These are phyloP conservation scores for Xylariomycetidae sp. DNA, from an alignment of 2,329 filamentous ascomycete genomes.

Conservation along the genomic window DNA sequence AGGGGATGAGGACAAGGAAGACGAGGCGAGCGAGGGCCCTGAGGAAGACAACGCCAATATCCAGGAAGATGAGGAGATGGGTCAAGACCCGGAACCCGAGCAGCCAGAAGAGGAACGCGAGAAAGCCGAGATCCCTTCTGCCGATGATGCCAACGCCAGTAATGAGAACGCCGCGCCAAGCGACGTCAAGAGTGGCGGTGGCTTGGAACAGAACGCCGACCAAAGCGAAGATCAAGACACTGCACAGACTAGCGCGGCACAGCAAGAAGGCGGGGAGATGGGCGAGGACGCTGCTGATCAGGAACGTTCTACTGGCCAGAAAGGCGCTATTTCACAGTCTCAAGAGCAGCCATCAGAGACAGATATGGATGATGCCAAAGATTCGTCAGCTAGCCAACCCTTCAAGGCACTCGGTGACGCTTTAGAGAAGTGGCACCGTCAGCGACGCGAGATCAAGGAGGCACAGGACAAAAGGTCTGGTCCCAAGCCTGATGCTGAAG, in stretches of 20 bases:
- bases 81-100: constrained; percentile 24
- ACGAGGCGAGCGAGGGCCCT: constrained; percentile 47
- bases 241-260: constrained; percentile 54
- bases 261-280: constrained; percentile 62
- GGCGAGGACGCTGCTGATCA: constrained; percentile 62
- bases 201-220: constrained; percentile 61
- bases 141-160: constrained; percentile 46
- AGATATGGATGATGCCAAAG: constrained; percentile 36
- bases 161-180: constrained; percentile 60
- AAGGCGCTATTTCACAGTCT: constrained; percentile 49
- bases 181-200: constrained; percentile 59
- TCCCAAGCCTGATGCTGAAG: constrained; percentile 46
- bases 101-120: constrained; percentile 31
- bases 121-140: constrained; percentile 17
- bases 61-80: constrained; percentile 30
- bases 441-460: constrained; percentile 76
- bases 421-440: constrained; percentile 86
- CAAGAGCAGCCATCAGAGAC: constrained; percentile 39
- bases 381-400: constrained; percentile 55
- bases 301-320: constrained; percentile 58
- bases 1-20: constrained; percentile 47
- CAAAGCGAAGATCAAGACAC: constrained; percentile 59
- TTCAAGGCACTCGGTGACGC: constrained; percentile 95
- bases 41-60: constrained; percentile 26
- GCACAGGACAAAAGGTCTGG: constrained; percentile 48